Base-by-base conservation (phyloP, 2,329 filamentous ascomycete genomes). In the Sporothrix pallida region DNA sequence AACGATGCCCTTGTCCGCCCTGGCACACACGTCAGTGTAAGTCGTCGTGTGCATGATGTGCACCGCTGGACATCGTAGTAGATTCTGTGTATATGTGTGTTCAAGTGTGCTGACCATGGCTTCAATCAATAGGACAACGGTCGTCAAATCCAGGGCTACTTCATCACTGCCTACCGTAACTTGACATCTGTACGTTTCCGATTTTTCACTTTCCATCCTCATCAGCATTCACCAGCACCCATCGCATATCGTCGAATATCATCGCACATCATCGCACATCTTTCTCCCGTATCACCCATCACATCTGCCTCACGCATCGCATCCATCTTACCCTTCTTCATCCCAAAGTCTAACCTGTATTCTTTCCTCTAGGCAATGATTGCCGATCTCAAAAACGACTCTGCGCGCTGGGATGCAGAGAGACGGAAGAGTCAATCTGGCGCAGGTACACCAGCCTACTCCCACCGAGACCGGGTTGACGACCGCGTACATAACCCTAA, bases 1-100 rank as follows among this genome's bases (percentile, higher is more conserved):
- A 93, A 93, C 82, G 92, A 95, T 85, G 92, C 92, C 78, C 87
- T 93, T 79, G 92, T 93, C 80, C 90, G 91, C 80, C 92, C 92
- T 74, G 91, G 91, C 79, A 89, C 88, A 78, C 91, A 92, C 82
- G 12, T 56, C 26, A 89, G 92, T 87, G 91, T 93, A 87, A 78
- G 86, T 81, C 48, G 50, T 44, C 62, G 62, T 67, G 20, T 56
- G 23, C 54, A 42, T 37, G 48, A n/a, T 17, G 31, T 17, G 44
- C 42, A 31, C n/a, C 13, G 20, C 74, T 65, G 68, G 73, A 72
- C 67, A 58, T 20, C 20, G 12, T 26, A 71, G 46, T 46, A 44
- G 8, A 50, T 8, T n/a, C 10, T 42, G 42, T 50, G 42, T 20
- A 10, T 17, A 26, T 48, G 20, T n/a, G 8, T 12, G 68, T 31